These are phyloP conservation scores for Hanseniaspora sp. DNA, from an alignment of 1,139 yeast genomes.

Conservation along the genomic window DNA sequence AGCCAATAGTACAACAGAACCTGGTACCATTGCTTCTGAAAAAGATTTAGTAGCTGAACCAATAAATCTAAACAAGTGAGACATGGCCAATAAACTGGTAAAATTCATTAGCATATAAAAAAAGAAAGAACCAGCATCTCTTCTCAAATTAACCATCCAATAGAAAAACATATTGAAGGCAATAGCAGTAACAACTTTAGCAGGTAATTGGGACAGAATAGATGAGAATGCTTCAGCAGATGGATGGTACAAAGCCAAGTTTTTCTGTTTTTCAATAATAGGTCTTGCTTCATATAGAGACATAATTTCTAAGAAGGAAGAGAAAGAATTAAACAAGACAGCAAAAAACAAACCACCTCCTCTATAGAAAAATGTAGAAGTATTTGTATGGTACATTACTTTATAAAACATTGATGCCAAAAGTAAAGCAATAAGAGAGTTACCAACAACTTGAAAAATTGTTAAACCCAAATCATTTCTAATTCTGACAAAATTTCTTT, in stretches of 20 bases:
- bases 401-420: conserved; percentile 69
- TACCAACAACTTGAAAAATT: conserved; percentile 47
- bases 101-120: conserved; percentile 47
- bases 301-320: conserved; percentile 63
- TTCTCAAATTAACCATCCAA: conserved; percentile 56
- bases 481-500: conserved; percentile 53
- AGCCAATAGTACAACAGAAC: conserved; percentile 49
- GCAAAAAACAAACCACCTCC: conserved; percentile 70
- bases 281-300: conserved; percentile 63
- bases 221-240: conserved; percentile 68
- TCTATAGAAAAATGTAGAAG: conserved; percentile 53
- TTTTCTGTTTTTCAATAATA: conserved; percentile 67
- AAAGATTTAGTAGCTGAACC: conserved; percentile 54
- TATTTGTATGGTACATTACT: conserved; percentile 32
- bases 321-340: conserved; percentile 62
- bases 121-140: conserved; percentile 61
- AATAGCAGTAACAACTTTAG: conserved; percentile 44
- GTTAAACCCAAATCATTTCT: conserved; percentile 59
- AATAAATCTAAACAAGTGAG: conserved; percentile 58
- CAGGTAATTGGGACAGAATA: conserved; percentile 55
- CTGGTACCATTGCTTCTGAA: conserved; percentile 66
- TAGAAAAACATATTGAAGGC: conserved; percentile 53
- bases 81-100: conserved; percentile 50
- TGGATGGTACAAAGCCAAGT: conserved; percentile 65
- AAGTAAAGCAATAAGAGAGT: conserved; percentile 56